Conservation (phyloP, 2,329 filamentous ascomycete species). For the Pleurostoma richardsiae region DNA sequence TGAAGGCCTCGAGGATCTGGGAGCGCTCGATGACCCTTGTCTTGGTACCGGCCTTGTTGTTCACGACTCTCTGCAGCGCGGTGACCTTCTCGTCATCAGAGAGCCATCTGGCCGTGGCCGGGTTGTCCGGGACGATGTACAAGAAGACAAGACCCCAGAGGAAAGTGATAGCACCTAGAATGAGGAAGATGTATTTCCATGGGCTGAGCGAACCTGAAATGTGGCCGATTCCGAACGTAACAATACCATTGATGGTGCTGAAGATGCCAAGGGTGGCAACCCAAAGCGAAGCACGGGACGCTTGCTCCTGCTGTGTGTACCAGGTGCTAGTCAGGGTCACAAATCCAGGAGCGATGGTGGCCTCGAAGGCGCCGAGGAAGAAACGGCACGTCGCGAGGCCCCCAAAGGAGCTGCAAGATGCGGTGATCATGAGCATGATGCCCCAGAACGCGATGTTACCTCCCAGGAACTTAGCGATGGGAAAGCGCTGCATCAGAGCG, state of each 20-base stretch:
- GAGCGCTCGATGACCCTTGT: slow-evolving; percentile 43
- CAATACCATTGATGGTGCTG: slow-evolving; percentile 35
- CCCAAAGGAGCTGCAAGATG: slow-evolving; percentile 55
- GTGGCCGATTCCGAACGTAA: not conserved
- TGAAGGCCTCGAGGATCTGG: slow-evolving; percentile 45
- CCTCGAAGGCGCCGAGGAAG: slow-evolving; percentile 67
- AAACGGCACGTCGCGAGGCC: slow-evolving; percentile 57
- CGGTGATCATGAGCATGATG: slow-evolving; percentile 52
- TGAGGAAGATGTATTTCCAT: slow-evolving; percentile 66
- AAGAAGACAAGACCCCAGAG: slow-evolving; percentile 61
- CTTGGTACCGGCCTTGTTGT: slow-evolving; percentile 58
- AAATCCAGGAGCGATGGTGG: slow-evolving; percentile 64
- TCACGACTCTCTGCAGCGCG: slow-evolving; percentile 55
- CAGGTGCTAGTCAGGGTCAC: slow-evolving; percentile 64
- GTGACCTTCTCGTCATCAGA: slow-evolving; percentile 60
- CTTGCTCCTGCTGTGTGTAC: slow-evolving; percentile 67
- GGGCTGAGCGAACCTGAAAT: slow-evolving; percentile 47
- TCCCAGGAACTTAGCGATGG: slow-evolving; percentile 62
- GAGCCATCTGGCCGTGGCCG: slow-evolving; percentile 68
- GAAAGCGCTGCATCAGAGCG: slow-evolving; percentile 18
- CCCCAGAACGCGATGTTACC: slow-evolving; percentile 64
- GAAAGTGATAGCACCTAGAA: slow-evolving; percentile 59
- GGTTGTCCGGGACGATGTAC: slow-evolving; percentile 62
- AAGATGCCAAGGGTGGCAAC: slow-evolving; percentile 72
- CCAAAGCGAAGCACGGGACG: slow-evolving; percentile 64